A percentile compares a stretch with the other conserved stretches of the same genome.
Conservation (phyloP, 192 early-diverging fungal species). For the Backusella morwellensis region DNA sequence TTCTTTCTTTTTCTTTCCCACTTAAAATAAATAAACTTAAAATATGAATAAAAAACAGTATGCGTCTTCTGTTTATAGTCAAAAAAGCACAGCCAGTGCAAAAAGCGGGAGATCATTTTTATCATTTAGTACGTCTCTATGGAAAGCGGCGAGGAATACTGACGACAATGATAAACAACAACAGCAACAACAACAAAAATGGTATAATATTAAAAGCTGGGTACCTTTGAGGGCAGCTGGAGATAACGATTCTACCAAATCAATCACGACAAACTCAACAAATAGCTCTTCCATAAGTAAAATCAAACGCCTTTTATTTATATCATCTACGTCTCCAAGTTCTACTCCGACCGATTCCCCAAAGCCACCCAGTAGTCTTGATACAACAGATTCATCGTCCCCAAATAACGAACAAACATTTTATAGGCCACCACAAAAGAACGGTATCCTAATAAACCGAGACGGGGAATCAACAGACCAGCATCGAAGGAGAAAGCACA, state of each 20-base stretch:
- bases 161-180: not conserved
- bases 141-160: not conserved
- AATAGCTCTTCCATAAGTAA: constrained; percentile 10
- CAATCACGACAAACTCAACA: not conserved
- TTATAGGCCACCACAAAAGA: not conserved
- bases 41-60: constrained; percentile 17
- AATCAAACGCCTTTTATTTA: constrained; percentile 5
- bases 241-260: not conserved
- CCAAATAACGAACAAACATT: not conserved
- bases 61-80: constrained; percentile 29
- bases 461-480: constrained; percentile 20
- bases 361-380: not conserved
- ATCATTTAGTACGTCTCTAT: constrained; percentile 15
- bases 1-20: constrained; percentile 13
- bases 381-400: not conserved
- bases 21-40: not conserved
- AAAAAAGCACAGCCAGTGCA: constrained; percentile 19
- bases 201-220: constrained; percentile 14
- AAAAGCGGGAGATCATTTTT: constrained; percentile 21
- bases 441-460: constrained; percentile 17
- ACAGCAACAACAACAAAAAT: not conserved
- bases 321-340: not conserved
- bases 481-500: not conserved
- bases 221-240: not conserved
- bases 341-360: not conserved